Base-by-base conservation (phyloP, 2,329 filamentous ascomycete species). In the Colletotrichum orchidophilum region DNA sequence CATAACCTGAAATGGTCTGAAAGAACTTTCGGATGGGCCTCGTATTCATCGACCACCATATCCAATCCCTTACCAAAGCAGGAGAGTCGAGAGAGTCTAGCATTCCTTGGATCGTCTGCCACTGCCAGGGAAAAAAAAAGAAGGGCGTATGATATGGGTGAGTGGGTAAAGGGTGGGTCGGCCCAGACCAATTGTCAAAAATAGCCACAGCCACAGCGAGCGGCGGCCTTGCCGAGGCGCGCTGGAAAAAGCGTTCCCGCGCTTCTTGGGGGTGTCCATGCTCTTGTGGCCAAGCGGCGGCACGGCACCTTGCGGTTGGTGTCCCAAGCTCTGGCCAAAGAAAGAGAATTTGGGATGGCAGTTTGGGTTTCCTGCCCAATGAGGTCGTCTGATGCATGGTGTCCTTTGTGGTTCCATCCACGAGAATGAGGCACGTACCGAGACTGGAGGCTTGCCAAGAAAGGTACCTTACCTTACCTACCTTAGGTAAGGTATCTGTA, bases 161-260 rank as follows among this genome's bases (percentile, higher is more conserved):
- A 35, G 59, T 39, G 59, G 59, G 29, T 13, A 26, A 29, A 18
- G 35, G 29, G 42, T 33, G 31, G n/a, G 42, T 42, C 15, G 39
- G 42, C 42, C 29, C 60, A 63, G 21, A 27, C 26, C 15, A 5
- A 2, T 7, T 18, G 57, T 67, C 69, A 71, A 71, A 71, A 71
- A 71, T 71, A 71, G 69, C 33, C 64, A 71, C 69, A 71, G 64
- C 69, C 64, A 71, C 63, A 50, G 54, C 52, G 46, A 50, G 35
- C 57, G 33, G 55, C 68, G 68, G 68, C 31, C 64, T 50, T 63
- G 68, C 68, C 64, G 63, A 63, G 62, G 53, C 61, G 60, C 49
- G 13, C n/a, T 13, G 21, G 55, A 39, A 11, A 60, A 61, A 29
- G 49, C 42, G 57, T 60, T 60, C 26, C 35, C 15, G 5, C 15